phyloP scores from a whole-genome alignment of 192 early-diverging fungal genomes.

The Gaertneriomyces sp. region DNA sequence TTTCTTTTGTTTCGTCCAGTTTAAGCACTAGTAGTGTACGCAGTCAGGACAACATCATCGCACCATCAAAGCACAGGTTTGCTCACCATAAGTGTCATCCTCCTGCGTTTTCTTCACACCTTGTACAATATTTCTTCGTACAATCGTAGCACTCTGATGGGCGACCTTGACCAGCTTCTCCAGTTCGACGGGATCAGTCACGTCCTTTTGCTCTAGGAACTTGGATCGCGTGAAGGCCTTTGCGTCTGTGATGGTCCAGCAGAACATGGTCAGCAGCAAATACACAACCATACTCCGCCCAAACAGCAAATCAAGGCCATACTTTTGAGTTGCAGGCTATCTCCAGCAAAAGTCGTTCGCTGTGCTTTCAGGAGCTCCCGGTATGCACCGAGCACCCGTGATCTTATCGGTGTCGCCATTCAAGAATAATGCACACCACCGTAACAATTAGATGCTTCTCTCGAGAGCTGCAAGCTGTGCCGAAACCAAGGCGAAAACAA shows the following conservation, averaged over 20 bases:
- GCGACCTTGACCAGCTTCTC: conserved; percentile 20
- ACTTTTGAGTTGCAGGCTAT: conserved; percentile 14
- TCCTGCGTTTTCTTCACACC: conserved; percentile 18
- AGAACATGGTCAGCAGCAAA: not conserved
- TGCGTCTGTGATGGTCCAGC: conserved; percentile 9
- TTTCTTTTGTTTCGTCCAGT: conserved; percentile 22
- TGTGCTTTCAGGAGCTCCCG: conserved; percentile 27
- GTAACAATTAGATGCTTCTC: too few relatives aligned
- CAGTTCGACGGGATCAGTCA: conserved; percentile 15
- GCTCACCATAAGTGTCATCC: conserved; percentile 18
- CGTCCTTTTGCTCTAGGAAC: conserved; percentile 11
- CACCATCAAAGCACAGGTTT: not conserved
- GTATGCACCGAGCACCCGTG: conserved; percentile 24
- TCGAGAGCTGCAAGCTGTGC: too few relatives aligned
- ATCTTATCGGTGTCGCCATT: conserved; percentile 13
- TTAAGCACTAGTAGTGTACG: conserved; percentile 8
- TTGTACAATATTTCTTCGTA: conserved; percentile 30
- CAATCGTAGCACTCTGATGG: conserved; percentile 23
- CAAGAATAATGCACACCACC: too few relatives aligned
- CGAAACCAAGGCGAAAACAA: too few relatives aligned
- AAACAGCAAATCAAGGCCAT: not conserved
- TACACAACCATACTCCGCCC: not conserved
- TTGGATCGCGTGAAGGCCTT: conserved; percentile 16
- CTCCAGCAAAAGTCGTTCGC: conserved; percentile 23
- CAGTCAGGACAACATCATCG: too few relatives aligned